These are phyloP conservation scores for Simmondsia chinensis DNA, from an alignment of 148 eudicot species.

Conservation along the genomic window DNA sequence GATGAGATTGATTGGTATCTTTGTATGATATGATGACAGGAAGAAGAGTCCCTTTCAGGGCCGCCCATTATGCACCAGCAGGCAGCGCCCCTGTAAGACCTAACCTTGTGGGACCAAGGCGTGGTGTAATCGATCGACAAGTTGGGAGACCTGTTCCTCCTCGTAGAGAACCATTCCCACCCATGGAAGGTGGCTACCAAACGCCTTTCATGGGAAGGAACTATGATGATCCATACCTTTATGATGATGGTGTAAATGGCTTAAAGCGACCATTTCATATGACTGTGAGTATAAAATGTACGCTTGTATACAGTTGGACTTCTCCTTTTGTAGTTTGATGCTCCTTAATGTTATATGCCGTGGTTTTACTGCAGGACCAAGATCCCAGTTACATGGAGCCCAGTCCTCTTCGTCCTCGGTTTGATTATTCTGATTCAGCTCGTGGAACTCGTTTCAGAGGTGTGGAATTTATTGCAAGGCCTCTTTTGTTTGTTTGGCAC, in stretches of 20 bases:
- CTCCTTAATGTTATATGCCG: too few species aligned
- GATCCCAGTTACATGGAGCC: constrained; percentile 62
- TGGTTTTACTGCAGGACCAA: constrained; percentile 31
- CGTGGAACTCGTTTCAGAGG: constrained; percentile 50
- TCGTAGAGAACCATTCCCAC: constrained; percentile 43
- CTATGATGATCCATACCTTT: constrained; percentile 52
- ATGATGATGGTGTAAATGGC: constrained; percentile 50
- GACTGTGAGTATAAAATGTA: constrained; percentile 38
- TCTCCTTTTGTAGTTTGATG: constrained; percentile 4
- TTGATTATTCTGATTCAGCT: constrained; percentile 49
- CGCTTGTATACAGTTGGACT: not conserved
- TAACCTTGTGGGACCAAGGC: constrained; percentile 41
- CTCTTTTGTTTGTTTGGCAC: not conserved
- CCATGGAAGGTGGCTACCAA: constrained; percentile 42
- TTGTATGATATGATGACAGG: constrained; percentile 21
- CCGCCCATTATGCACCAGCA: constrained; percentile 25
- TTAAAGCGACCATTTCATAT: constrained; percentile 54
- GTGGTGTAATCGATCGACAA: constrained; percentile 33
- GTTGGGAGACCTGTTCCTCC: constrained; percentile 31
- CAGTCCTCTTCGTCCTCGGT: constrained; percentile 58
- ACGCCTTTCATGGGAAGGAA: constrained; percentile 46
- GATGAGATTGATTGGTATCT: not conserved
- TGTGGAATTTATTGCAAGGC: constrained; percentile 9
- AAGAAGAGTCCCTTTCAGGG: constrained; percentile 48
- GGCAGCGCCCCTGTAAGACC: constrained; percentile 30